These are phyloP conservation scores for Solanum hybrid DNA, from an alignment of 305 asterid genomes.

Conservation along the genomic window DNA sequence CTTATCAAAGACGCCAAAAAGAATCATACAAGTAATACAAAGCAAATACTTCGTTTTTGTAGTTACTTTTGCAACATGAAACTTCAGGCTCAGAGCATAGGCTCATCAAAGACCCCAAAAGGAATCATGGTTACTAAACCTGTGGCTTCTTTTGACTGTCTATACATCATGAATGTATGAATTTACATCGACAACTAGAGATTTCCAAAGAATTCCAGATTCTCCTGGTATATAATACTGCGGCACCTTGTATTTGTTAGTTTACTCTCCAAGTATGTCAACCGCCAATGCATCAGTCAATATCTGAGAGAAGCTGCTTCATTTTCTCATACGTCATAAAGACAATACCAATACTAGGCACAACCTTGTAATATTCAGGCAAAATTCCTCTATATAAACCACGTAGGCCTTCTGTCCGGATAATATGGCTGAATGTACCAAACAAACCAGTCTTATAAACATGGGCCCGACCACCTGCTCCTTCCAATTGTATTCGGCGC, in stretches of 20 bases:
- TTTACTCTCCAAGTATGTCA: background rate
- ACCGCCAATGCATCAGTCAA: background rate
- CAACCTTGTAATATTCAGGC: constrained; percentile 82
- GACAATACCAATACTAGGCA: constrained; percentile 68
- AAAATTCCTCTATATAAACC: constrained; percentile 77
- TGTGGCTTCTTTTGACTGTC: background rate
- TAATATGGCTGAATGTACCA: constrained; percentile 52
- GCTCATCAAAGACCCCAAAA: background rate
- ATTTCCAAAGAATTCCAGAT: background rate
- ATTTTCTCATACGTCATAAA: constrained; percentile 77
- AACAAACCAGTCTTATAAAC: constrained; percentile 54
- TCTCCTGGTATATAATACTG: background rate
- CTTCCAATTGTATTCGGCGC: constrained; percentile 85
- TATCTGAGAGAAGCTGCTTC: constrained; percentile 47
- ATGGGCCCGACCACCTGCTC: constrained; percentile 70
- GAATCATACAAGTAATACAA: too few species aligned
- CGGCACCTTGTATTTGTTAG: background rate
- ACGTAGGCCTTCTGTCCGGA: constrained; percentile 44
- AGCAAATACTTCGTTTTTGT: background rate
- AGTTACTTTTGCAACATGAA: background rate
- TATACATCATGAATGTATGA: background rate
- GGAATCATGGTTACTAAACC: background rate
- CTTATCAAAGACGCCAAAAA: background rate
- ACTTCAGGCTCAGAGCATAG: background rate
- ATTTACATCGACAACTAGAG: background rate